A percentile compares a stretch with the other conserved stretches of the same genome.
Evolutionary conservation across 108 stramenopile genomes (phyloP).

Genomic region (Chaetoceros muelleri): DNA sequence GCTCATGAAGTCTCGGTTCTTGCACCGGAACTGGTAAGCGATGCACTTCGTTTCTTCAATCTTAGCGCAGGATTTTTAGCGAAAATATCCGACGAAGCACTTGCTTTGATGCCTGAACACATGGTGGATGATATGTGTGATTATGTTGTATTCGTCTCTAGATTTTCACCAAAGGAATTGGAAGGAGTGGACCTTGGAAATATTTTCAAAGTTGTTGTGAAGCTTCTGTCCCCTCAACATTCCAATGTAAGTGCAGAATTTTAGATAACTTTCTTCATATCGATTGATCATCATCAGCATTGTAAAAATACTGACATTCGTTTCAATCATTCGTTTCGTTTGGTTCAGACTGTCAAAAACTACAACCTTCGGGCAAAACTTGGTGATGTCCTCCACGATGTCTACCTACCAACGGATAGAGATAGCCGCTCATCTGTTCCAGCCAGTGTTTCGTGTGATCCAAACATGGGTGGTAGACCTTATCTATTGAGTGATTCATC

Average conservation of each 20-base stretch:
- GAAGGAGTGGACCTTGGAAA: slow-evolving; percentile 47
- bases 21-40: slow-evolving; percentile 52
- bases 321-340: neutral
- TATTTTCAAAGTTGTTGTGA: slow-evolving; percentile 62
- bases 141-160: slow-evolving; percentile 47
- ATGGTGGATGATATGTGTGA: slow-evolving; percentile 72
- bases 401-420: slow-evolving; percentile 68
- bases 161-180: slow-evolving; percentile 41
- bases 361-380: slow-evolving; percentile 91
- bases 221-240: slow-evolving; percentile 58
- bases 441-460: slow-evolving; percentile 47
- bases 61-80: slow-evolving; percentile 50
- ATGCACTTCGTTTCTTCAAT: slow-evolving; percentile 56
- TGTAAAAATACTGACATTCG: neutral
- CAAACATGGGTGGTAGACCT: slow-evolving; percentile 51
- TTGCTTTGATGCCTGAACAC: slow-evolving; percentile 69
- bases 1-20: slow-evolving; percentile 54
- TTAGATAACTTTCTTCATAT: no score
- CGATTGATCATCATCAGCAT: slow-evolving; percentile 4
- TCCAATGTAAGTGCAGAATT: slow-evolving; percentile 31
- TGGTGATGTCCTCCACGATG: slow-evolving; percentile 84
- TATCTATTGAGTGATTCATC: slow-evolving; percentile 61
- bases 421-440: slow-evolving; percentile 50
- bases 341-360: slow-evolving; percentile 58
- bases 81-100: slow-evolving; percentile 31